Evolutionary conservation across 2,329 filamentous ascomycete genomes (phyloP).

Genomic region (Sphaerulina vaccinii): DNA sequence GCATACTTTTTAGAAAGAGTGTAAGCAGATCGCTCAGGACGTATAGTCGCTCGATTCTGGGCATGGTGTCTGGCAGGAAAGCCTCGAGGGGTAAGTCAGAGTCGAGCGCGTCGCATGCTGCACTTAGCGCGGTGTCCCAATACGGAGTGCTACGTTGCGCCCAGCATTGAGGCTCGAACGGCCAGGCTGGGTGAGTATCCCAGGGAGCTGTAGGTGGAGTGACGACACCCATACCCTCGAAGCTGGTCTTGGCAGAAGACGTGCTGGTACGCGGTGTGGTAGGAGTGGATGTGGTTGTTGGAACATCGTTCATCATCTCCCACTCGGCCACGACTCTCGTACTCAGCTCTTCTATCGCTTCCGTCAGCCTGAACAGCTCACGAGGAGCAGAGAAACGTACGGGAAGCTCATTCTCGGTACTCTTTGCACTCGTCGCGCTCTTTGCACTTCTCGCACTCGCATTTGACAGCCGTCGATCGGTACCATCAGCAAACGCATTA

Average conservation of each 20-base stretch:
- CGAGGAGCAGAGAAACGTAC: slow-evolving; percentile 78
- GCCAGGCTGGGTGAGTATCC: slow-evolving; percentile 57
- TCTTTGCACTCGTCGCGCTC: slow-evolving; percentile 4
- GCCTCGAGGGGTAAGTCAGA: slow-evolving; percentile 62
- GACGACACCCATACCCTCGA: neutral
- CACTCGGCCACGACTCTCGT: slow-evolving; percentile 62
- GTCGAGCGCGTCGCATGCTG: slow-evolving; percentile 67
- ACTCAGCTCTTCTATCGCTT: slow-evolving; percentile 65
- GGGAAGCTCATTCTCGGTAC: slow-evolving; percentile 39
- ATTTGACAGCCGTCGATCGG: neutral
- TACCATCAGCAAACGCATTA: slow-evolving; percentile 12
- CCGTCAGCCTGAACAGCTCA: slow-evolving; percentile 85
- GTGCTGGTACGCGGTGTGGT: slow-evolving; percentile 7
- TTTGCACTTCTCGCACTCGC: slow-evolving; percentile 9
- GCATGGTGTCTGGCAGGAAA: slow-evolving; percentile 61
- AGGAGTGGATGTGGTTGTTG: slow-evolving; percentile 36
- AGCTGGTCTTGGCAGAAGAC: neutral
- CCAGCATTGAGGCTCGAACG: slow-evolving; percentile 56
- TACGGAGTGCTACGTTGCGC: slow-evolving; percentile 40
- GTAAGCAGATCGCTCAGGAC: slow-evolving; percentile 69
- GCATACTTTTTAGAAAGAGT: slow-evolving; percentile 70
- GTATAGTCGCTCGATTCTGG: slow-evolving; percentile 70
- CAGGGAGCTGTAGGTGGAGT: slow-evolving; percentile 48
- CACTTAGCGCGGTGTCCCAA: slow-evolving; percentile 46
- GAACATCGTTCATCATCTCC: slow-evolving; percentile 53